Evolutionary conservation across 2,329 filamentous ascomycete genomes (phyloP).

Genomic region (Phialophora tarda): DNA sequence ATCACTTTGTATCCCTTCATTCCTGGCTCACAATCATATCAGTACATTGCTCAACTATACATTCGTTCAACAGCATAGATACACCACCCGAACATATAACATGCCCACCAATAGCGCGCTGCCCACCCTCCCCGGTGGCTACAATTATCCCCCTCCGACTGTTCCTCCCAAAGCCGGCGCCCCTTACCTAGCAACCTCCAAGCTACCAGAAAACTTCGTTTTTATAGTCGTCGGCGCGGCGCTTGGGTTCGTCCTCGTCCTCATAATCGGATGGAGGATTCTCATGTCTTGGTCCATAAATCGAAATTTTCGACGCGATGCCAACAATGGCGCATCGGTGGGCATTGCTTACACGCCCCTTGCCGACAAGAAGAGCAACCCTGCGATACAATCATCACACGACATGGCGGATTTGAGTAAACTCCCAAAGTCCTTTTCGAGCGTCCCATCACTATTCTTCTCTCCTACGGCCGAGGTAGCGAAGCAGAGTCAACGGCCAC

Average conservation of each 20-base stretch:
- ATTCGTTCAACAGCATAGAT: constrained; percentile 15
- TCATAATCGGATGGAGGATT: constrained; percentile 85
- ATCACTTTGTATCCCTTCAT: constrained; percentile 11
- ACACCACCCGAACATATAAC: constrained; percentile 8
- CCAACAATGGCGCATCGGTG: constrained; percentile 68
- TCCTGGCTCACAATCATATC: constrained; percentile 6
- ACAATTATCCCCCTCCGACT: constrained; percentile 71
- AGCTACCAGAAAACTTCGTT: constrained; percentile 85
- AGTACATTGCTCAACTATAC: background rate
- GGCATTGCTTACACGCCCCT: constrained; percentile 69
- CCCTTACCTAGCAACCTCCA: constrained; percentile 89
- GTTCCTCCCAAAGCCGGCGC: constrained; percentile 84
- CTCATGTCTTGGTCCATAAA: constrained; percentile 90
- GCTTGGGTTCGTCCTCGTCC: constrained; percentile 79
- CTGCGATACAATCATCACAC: constrained; percentile 43
- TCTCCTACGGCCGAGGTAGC: constrained; percentile 74
- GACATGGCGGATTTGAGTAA: constrained; percentile 42
- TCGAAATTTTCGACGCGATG: constrained; percentile 84
- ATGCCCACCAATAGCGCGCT: constrained; percentile 43
- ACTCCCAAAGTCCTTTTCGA: constrained; percentile 36
- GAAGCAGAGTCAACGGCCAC: constrained; percentile 34
- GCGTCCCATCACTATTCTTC: constrained; percentile 77
- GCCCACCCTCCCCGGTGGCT: constrained; percentile 62
- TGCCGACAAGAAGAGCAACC: constrained; percentile 48
- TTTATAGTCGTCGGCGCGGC: constrained; percentile 94